Conservation (phyloP, 129 eudicot genomes). For the Rutidosis leptorrhynchoides region DNA sequence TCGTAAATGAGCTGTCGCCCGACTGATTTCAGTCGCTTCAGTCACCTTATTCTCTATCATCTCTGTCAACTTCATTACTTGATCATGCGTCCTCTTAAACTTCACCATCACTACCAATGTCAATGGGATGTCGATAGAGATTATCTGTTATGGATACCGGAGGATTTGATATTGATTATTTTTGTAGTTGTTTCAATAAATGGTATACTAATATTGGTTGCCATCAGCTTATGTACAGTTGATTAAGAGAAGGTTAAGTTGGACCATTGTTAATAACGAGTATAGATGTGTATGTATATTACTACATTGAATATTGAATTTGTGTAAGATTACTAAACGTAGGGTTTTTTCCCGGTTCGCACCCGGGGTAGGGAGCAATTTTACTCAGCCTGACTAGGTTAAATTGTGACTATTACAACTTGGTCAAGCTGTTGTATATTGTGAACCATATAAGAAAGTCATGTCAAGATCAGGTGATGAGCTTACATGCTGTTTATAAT, state of each 20-base stretch:
- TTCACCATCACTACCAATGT: background rate
- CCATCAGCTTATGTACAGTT: slow-evolving; percentile 20
- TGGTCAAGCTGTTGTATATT: slow-evolving; percentile 67
- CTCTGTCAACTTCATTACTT: slow-evolving; percentile 43
- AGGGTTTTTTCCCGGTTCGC: too few relatives aligned
- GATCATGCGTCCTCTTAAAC: slow-evolving; percentile 37
- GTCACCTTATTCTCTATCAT: slow-evolving; percentile 44
- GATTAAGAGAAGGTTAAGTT: too few relatives aligned
- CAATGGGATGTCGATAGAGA: background rate
- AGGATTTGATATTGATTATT: slow-evolving; percentile 10
- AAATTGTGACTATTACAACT: slow-evolving; percentile 59
- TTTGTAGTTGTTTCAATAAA: slow-evolving; percentile 12
- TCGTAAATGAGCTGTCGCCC: slow-evolving; percentile 46
- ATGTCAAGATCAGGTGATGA: slow-evolving; percentile 94
- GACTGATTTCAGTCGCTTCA: slow-evolving; percentile 44
- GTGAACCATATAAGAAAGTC: slow-evolving; percentile 82
- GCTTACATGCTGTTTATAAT: too few relatives aligned
- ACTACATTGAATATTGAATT: background rate
- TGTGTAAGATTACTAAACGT: too few relatives aligned
- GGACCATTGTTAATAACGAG: background rate
- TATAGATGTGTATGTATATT: slow-evolving; percentile 7
- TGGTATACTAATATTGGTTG: slow-evolving; percentile 8
- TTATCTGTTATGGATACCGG: background rate
- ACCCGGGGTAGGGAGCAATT: too few relatives aligned
- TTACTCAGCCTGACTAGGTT: too few relatives aligned